A percentile compares a stretch with the other conserved stretches of the same genome.
Conservation (phyloP, 106 monocot genomes). For the Cymbidium sinense region DNA sequence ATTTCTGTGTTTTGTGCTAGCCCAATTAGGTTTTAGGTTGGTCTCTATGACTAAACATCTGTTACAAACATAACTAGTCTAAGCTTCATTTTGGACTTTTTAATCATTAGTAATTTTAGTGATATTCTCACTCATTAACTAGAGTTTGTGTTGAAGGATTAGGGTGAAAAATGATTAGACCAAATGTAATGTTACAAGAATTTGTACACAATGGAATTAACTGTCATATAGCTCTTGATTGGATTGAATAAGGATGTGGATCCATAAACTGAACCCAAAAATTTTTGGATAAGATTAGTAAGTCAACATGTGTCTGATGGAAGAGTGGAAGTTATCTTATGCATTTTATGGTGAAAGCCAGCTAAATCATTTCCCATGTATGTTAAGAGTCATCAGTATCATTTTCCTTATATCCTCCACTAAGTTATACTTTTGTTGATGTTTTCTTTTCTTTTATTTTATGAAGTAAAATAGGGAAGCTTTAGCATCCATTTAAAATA, state of each 20-base stretch:
- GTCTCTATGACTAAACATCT: not conserved
- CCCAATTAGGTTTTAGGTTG: not conserved
- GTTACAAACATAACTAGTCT: not conserved
- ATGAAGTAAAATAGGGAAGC: not conserved
- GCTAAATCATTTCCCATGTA: not conserved
- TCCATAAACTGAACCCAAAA: not conserved
- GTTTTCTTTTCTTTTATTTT: not conserved
- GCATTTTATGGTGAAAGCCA: not conserved
- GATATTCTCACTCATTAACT: not conserved
- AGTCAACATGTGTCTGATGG: not conserved
- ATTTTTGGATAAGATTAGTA: not conserved
- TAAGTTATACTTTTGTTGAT: not conserved
- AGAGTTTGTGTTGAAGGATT: not conserved
- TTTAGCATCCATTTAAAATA: not conserved
- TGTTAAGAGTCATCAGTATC: not conserved
- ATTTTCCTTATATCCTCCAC: not conserved
- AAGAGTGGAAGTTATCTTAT: not conserved
- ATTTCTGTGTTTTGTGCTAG: not conserved
- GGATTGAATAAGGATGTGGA: not conserved
- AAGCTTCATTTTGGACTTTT: not conserved
- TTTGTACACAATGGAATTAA: not conserved
- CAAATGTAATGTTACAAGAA: not conserved
- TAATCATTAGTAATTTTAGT: not conserved
- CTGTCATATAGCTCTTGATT: not conserved
- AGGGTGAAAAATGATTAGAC: not conserved